A percentile compares a stretch with the other conserved stretches of the same genome.
These are phyloP conservation scores for Didymella lethalis DNA, from an alignment of 2,329 filamentous ascomycete species.

Conservation along the genomic window DNA sequence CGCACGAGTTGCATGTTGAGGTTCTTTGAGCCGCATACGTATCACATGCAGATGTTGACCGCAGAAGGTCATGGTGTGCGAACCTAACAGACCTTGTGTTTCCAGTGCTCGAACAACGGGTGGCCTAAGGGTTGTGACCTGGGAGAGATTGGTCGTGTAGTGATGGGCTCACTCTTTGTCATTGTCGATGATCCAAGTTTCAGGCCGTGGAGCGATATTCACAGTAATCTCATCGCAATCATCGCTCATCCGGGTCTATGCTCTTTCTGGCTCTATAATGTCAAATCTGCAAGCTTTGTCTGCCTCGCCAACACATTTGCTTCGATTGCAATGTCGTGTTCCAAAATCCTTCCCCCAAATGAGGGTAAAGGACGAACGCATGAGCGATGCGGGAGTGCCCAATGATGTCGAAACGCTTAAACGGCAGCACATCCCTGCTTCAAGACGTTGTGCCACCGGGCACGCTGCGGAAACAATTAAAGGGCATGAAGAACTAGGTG, in stretches of 20 bases:
- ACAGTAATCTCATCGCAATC: constrained; percentile 2
- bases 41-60: background rate
- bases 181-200: background rate
- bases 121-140: background rate
- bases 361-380: constrained; percentile 12
- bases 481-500: constrained; percentile 16
- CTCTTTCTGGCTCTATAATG: background rate
- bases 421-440: constrained; percentile 15
- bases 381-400: constrained; percentile 8
- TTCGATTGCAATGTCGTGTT: background rate
- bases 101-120: background rate
- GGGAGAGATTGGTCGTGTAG: background rate
- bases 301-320: background rate
- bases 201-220: constrained; percentile 5
- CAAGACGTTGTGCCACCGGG: constrained; percentile 1
- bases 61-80: background rate
- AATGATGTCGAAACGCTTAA: constrained; percentile 14
- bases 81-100: background rate
- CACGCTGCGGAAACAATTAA: constrained; percentile 1
- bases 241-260: background rate
- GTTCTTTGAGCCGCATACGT: background rate
- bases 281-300: background rate
- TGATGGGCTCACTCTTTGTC: background rate
- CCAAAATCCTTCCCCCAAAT: constrained; percentile 15
- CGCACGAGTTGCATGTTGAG: background rate